These are phyloP conservation scores for Fusarium clavum DNA, from an alignment of 2,329 filamentous ascomycete genomes.

Conservation along the genomic window DNA sequence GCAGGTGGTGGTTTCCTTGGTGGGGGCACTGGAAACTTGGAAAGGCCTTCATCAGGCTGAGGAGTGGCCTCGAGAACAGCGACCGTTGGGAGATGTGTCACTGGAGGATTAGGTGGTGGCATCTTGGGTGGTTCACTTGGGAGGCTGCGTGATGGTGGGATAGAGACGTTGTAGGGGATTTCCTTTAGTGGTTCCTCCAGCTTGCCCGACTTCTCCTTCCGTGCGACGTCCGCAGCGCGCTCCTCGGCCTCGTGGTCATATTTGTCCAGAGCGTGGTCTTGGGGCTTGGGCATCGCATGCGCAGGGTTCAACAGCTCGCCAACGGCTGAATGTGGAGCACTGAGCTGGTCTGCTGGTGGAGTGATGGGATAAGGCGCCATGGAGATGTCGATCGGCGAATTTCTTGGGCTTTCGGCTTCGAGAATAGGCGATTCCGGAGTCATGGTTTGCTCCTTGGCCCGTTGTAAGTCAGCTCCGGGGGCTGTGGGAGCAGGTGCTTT, in stretches of 20 bases:
- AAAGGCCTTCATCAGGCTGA: slow-evolving; percentile 57
- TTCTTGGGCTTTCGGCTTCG: slow-evolving; percentile 63
- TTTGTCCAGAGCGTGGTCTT: slow-evolving; percentile 68
- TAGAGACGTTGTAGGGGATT: slow-evolving; percentile 61
- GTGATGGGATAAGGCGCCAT: slow-evolving; percentile 74
- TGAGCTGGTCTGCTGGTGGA: slow-evolving; percentile 66
- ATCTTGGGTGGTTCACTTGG: slow-evolving; percentile 63
- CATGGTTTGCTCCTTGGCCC: slow-evolving; percentile 34
- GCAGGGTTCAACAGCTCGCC: slow-evolving; percentile 66
- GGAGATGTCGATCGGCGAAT: slow-evolving; percentile 69
- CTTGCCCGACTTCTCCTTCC: slow-evolving; percentile 59
- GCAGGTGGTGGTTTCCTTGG: slow-evolving; percentile 86
- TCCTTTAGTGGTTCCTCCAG: slow-evolving; percentile 57
- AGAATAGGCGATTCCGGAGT: slow-evolving; percentile 61
- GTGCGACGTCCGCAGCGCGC: slow-evolving; percentile 57
- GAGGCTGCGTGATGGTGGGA: slow-evolving; percentile 69
- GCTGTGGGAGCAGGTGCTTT: slow-evolving; percentile 23
- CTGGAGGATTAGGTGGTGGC: slow-evolving; percentile 64
- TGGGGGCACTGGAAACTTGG: slow-evolving; percentile 69
- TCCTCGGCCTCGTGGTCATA: slow-evolving; percentile 68
- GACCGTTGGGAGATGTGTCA: slow-evolving; percentile 53
- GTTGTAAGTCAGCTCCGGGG: slow-evolving; percentile 43
- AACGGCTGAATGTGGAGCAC: slow-evolving; percentile 57
- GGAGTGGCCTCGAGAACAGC: slow-evolving; percentile 59
- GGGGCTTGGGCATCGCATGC: slow-evolving; percentile 69